Base-by-base conservation (phyloP, 2,329 filamentous ascomycete species). In the Pleoardoris graminearum region DNA sequence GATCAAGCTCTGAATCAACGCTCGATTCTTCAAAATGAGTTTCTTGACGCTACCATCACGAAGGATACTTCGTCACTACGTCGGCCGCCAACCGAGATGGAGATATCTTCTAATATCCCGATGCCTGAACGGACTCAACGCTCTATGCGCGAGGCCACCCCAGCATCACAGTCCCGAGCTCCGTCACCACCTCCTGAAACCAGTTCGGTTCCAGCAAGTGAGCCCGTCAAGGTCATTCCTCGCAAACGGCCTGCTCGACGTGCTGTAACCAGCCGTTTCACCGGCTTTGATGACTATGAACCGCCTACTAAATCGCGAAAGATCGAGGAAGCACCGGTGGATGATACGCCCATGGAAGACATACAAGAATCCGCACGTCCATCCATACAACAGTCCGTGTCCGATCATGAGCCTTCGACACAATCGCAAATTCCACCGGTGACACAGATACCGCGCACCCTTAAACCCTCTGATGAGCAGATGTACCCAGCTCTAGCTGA, bases 11-110 rank as follows among this genome's bases (percentile, higher is more conserved):
- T 95, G 11, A 87, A 91, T 55, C 91, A 96, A 69, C 85, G 91
- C 3, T 86, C 91, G 2, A 87, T 97, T 48, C 86, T 93, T 61
- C 91, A 97, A 67, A 91, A 88, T 52, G 92, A 97, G 63, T 96
- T 99, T 57, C 80, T 99, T 2, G 91, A 96, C 70, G 89, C 89
- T 1, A 94, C 99, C 39, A 76, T 97, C 23, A 85, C 80, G n/a
- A 88, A 88, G 45, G 87, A 97, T 74, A 84, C 90, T 6, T 84
- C 82, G 53, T 81, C 83, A 37, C 78, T 97, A 17, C 85, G 89
- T 52, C 83, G 85, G 32, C 82, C 86, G 5, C 80, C 95, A 5
- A 72, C 75, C 11, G 72, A 75, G 2, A 80, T 60, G 10, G 58
- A 64, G 19, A 48, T 56, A 14, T 32, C 51, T 4, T 62, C 65